phyloP scores from a whole-genome alignment of 306 rosid species.

The Cyclanthera cordifolia region DNA sequence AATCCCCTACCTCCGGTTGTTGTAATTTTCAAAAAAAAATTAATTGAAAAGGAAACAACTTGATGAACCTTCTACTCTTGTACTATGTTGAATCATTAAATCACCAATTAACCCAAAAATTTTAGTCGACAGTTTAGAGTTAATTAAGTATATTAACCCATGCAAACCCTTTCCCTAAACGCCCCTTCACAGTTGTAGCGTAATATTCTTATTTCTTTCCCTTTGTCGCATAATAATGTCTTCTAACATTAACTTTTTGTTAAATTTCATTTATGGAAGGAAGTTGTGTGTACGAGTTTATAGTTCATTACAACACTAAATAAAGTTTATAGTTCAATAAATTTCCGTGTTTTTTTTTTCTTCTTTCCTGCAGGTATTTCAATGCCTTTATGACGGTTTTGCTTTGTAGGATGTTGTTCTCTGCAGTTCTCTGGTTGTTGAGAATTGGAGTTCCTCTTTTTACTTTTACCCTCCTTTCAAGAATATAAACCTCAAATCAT shows the following conservation, averaged over 20 bases:
- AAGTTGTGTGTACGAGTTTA: not conserved
- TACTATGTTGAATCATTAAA: too few species aligned
- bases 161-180: not conserved
- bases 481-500: slow-evolving; percentile 22
- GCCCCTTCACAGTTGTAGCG: not conserved
- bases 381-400: slow-evolving; percentile 73
- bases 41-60: too few species aligned
- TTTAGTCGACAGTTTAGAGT: too few species aligned
- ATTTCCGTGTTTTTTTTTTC: too few species aligned
- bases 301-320: too few species aligned
- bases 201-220: not conserved
- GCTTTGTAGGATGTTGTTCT: slow-evolving; percentile 10
- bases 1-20: too few species aligned
- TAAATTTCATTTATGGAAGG: not conserved
- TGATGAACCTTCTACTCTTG: too few species aligned
- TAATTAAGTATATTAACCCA: too few species aligned
- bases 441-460: slow-evolving; percentile 16
- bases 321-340: too few species aligned
- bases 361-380: slow-evolving; percentile 65
- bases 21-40: too few species aligned
- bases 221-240: not conserved
- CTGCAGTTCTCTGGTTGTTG: slow-evolving; percentile 21
- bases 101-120: too few species aligned
- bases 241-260: not conserved
- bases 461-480: slow-evolving; percentile 19